Evolutionary conservation across 1,284 basidiomycete species (phyloP), one percentile per base, ranked within the genome.

Genomic region (Heterobasidion occidentale): DNA sequence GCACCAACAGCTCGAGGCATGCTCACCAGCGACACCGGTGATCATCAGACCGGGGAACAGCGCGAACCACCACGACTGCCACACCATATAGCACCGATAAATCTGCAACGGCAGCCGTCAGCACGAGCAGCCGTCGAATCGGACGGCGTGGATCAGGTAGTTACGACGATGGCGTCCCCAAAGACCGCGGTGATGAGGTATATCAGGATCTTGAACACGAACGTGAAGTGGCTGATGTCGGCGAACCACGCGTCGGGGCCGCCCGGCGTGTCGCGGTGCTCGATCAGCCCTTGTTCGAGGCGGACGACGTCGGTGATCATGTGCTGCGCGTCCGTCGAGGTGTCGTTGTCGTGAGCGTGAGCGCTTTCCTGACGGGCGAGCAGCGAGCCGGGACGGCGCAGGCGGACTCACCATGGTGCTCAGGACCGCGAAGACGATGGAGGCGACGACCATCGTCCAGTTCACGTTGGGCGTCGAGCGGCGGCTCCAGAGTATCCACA

Each of bases 151-250:
- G 9, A 14, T 36, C 52, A 17, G 8, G 44, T 19, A 47, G 50
- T 51, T 47, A 61, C 59, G 15, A 61, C 55, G 7, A 59, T 52
- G 17, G 33, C 51, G 46, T 56, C 55, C 17, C 55, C 55, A 27
- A 52, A n/a, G 9, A 58, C 44, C 1, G 66, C 65, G 36, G 64
- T 64, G 3, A 60, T 51, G 11, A 63, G 56, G 53, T 66, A 66
- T 3, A 67, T 54, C 7, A 64, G 59, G 51, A 61, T 67, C 45
- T 64, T 63, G 53, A 66, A 58, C 1, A 67, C 61, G 53, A 64
- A 62, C 27, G 62, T 64, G 46, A 61, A 58, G 12, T 61, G 51
- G 33, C 55, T 60, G 48, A 66, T 58, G 47, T 62, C 53, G 33
- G 59, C 57, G 35, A 67, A 64, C 54, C 58, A 66, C 7, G 57